Base-by-base conservation (phyloP, 192 early-diverging fungal genomes). In the Spinellus fusiger region DNA sequence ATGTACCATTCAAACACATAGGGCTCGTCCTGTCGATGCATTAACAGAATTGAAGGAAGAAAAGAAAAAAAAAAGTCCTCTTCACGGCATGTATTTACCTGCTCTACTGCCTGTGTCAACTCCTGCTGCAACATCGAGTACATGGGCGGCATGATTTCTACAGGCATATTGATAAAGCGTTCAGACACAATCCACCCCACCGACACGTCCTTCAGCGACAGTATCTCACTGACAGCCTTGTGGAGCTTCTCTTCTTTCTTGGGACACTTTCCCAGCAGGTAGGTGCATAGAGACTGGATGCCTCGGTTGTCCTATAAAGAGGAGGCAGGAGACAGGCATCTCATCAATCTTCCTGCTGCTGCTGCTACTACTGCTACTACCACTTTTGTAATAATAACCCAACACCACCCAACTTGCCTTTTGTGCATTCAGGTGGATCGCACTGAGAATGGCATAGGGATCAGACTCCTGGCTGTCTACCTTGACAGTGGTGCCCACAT, bases 141-240 rank as follows among this genome's bases (percentile, higher is more conserved):
- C 91, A 98, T 91, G 1, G 89, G 93, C 18, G 93, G 87, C 1
- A 89, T 83, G 8, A 96, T 79, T 64, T 95, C 88, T 26, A 93
- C 91, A 10, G 96, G 96, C 92, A 98, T 93, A 67, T 98, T 98
- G 67, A 98, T 82, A 23, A 98, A 81, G 5, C 96, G 77, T 59
- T 96, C 94, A 62, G 84, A 92, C 20, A 98, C 22, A 23, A 98
- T 64, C 53, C 94, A 58, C 0, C 85, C 93, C 15, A 83, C 71
- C 13, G 78, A 62, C 12, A 58, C 57, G 15, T 44, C 18, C 18
- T 44, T 44, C 29, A 65, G 34, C n/a, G 54, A 68, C 37, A 74
- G 78, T 20, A 65, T 74, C 23, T 69, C 68, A 37, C 27, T 56
- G 10, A 65, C 54, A 63, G 64, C 66, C 31, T 62, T 49, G 40